Evolutionary conservation across 2,329 filamentous ascomycete genomes (phyloP).

Genomic region (Conoideocrella luteorostrata): DNA sequence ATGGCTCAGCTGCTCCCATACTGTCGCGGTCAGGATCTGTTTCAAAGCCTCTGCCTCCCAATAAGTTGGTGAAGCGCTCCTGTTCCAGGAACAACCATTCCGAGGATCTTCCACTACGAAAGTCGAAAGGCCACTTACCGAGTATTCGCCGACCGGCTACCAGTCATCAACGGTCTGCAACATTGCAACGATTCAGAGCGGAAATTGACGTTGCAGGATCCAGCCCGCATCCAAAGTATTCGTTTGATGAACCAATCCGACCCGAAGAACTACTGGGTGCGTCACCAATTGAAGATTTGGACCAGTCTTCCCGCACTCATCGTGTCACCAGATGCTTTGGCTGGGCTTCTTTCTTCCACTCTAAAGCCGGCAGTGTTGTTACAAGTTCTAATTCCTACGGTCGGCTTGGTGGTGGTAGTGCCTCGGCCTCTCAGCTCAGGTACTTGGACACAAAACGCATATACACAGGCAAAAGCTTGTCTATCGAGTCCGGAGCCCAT

Average conservation of each 20-base stretch:
- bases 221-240: slow-evolving; percentile 22
- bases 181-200: slow-evolving; percentile 49
- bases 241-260: slow-evolving; percentile 28
- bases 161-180: slow-evolving; percentile 70
- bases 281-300: slow-evolving; percentile 17
- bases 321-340: slow-evolving; percentile 9
- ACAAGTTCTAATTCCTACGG: slow-evolving; percentile 14
- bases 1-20: slow-evolving; percentile 62
- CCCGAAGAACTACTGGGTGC: slow-evolving; percentile 23
- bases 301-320: slow-evolving; percentile 8
- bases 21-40: slow-evolving; percentile 33
- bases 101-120: slow-evolving; percentile 36
- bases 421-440: slow-evolving; percentile 20
- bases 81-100: slow-evolving; percentile 42
- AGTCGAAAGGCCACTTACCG: slow-evolving; percentile 55
- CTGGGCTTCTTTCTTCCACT: slow-evolving; percentile 56
- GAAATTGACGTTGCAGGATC: slow-evolving; percentile 20
- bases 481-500: slow-evolving; percentile 21
- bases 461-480: slow-evolving; percentile 14
- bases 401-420: slow-evolving; percentile 16
- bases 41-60: slow-evolving; percentile 49
- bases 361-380: slow-evolving; percentile 24
- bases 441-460: slow-evolving; percentile 21
- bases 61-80: slow-evolving; percentile 72
- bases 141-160: slow-evolving; percentile 68